Evolutionary conservation across 805 yeast species (phyloP), one percentile per base, ranked within the genome.

Genomic region (Candida sphagnicola): DNA sequence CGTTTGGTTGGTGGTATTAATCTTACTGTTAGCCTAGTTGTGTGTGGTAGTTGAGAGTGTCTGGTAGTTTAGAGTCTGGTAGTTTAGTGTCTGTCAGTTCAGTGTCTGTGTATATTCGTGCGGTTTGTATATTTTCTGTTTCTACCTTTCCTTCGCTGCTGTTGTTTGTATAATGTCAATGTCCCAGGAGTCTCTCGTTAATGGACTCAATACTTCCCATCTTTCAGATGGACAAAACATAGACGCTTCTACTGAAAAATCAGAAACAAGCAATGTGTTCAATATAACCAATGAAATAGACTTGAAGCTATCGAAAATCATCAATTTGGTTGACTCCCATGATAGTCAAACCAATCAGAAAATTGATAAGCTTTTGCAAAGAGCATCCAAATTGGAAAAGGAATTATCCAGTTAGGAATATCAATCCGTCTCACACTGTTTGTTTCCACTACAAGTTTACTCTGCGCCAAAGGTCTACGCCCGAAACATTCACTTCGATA

Each of bases 241-340:
- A 6, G 26, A 18, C 11, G 21, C 23, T 11, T 31, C 40, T 5
- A 21, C n/a, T 10, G 8, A 31, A 37, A 39, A 46, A 51, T 32
- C 29, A 37, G 28, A 42, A 59, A 14, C 23, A 10, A 10, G 8
- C 23, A 33, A 33, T 2, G 53, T 62, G 4, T 50, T 62, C 18
- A 72, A 67, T 29, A 42, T 65, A n/a, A 62, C 66, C 2, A 58
- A 50, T 49, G 57, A 50, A 3, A 54, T 68, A 16, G 69, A 66
- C 29, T 44, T 41, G 6, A 52, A 51, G 21, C 41, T 63, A 13
- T 39, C 52, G 23, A 47, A 46, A 11, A 42, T 62, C 11, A 26
- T 53, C n/a, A 47, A 47, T 3, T 19, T 35, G 11, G 35, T 65
- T 5, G 61, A 61, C 1, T 42, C 42, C 31, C 52, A 56, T 29